Percentiles rank a stretch among this genome's conserved stretches.
Conservation (phyloP, 2,329 filamentous ascomycete species). For the Fusarium sp. region DNA sequence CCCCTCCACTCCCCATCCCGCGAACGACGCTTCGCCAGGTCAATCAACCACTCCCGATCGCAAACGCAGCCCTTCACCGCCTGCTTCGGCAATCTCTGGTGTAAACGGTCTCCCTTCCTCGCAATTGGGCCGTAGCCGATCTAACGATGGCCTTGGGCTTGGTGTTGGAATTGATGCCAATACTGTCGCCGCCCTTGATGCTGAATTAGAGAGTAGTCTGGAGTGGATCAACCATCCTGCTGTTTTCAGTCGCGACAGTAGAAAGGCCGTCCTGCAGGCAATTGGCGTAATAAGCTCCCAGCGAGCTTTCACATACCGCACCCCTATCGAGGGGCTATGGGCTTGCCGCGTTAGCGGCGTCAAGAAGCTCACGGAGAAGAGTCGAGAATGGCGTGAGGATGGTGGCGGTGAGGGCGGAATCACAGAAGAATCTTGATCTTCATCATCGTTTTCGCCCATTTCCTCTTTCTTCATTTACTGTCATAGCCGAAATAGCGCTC, state of each 20-base stretch:
- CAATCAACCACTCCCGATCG: slow-evolving; percentile 61
- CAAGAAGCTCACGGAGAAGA: slow-evolving; percentile 82
- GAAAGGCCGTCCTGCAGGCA: slow-evolving; percentile 94
- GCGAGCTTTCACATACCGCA: slow-evolving; percentile 91
- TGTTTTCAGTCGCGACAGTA: slow-evolving; percentile 91
- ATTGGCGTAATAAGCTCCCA: slow-evolving; percentile 98
- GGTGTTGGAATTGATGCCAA: slow-evolving; percentile 82
- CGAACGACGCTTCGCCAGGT: slow-evolving; percentile 56
- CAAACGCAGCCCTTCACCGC: slow-evolving; percentile 66
- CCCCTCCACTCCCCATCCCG: slow-evolving; percentile 60
- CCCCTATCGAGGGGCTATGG: slow-evolving; percentile 89
- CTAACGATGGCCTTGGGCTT: slow-evolving; percentile 68
- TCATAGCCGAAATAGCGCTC: slow-evolving; percentile 35
- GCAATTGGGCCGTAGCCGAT: slow-evolving; percentile 62
- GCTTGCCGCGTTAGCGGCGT: slow-evolving; percentile 84
- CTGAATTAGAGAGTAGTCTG: slow-evolving; percentile 87
- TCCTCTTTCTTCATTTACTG: slow-evolving; percentile 22
- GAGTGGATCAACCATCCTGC: slow-evolving; percentile 99
- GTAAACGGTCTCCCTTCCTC: slow-evolving; percentile 52
- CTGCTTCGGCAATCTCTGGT: slow-evolving; percentile 58
- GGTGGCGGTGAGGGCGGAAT: slow-evolving; percentile 77
- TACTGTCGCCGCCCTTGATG: slow-evolving; percentile 87
- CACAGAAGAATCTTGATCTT: slow-evolving; percentile 65
- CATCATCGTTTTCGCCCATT: slow-evolving; percentile 12
- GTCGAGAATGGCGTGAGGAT: slow-evolving; percentile 91